Percentiles rank a stretch among this genome's conserved stretches.
phyloP scores from a whole-genome alignment of 2,329 filamentous ascomycete genomes.

The Aspergillus pseudonomiae region DNA sequence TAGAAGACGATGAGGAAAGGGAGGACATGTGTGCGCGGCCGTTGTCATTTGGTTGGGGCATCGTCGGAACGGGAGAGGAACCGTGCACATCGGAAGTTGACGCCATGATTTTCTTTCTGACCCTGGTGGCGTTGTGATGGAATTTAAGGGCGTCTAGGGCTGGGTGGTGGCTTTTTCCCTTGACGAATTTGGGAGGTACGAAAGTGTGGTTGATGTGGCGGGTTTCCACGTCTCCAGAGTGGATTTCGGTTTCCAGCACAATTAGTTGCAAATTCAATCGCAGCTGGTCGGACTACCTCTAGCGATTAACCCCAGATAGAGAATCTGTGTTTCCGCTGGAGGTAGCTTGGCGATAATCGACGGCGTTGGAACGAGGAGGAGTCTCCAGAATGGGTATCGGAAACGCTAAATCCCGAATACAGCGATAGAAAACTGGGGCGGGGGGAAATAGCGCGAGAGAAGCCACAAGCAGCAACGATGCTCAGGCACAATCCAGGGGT shows the following conservation, averaged over 20 bases:
- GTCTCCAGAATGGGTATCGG: slow-evolving; percentile 14
- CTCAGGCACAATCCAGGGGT: slow-evolving; percentile 2
- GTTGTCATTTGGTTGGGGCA: slow-evolving; percentile 44
- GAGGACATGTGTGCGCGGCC: slow-evolving; percentile 44
- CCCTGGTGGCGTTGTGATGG: slow-evolving; percentile 17
- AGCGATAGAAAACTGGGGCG: slow-evolving; percentile 12
- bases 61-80: slow-evolving; percentile 39
- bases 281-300: slow-evolving; percentile 35
- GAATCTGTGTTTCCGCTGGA: slow-evolving; percentile 42
- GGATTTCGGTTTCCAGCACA: slow-evolving; percentile 5
- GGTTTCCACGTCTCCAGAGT: slow-evolving; percentile 12
- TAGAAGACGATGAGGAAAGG: slow-evolving; percentile 51
- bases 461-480: neutral
- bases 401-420: slow-evolving; percentile 8
- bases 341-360: slow-evolving; percentile 36
- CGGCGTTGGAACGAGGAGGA: slow-evolving; percentile 18
- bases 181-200: slow-evolving; percentile 8
- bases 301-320: slow-evolving; percentile 41
- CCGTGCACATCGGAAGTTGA: slow-evolving; percentile 40
- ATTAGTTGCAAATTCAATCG: slow-evolving; percentile 9
- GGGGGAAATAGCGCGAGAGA: slow-evolving; percentile 7
- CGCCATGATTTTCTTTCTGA: slow-evolving; percentile 32
- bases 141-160: slow-evolving; percentile 18
- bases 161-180: slow-evolving; percentile 12
- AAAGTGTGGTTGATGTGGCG: slow-evolving; percentile 15